Percentiles rank a stretch among this genome's conserved stretches.
Evolutionary conservation across 345 rosid genomes (phyloP).

Genomic region (Hypericum androsaemum): DNA sequence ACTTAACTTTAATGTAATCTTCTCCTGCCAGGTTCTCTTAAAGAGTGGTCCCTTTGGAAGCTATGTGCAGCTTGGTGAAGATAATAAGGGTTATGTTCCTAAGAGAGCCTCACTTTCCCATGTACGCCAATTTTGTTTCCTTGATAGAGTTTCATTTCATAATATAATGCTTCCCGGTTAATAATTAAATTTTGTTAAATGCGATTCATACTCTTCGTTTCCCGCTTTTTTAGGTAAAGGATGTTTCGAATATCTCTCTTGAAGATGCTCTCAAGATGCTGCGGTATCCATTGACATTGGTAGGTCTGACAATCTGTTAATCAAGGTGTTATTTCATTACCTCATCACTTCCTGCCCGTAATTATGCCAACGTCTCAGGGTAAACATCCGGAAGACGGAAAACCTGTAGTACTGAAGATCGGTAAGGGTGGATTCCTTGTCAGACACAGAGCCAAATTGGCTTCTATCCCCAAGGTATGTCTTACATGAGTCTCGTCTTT

Average conservation of each 20-base stretch:
- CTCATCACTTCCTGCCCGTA: slow-evolving; percentile 1
- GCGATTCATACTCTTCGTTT: too few species aligned
- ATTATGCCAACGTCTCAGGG: slow-evolving; percentile 40
- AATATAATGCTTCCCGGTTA: too few species aligned
- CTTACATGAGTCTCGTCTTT: background rate
- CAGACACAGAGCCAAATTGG: slow-evolving; percentile 62
- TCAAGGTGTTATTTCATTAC: slow-evolving; percentile 1
- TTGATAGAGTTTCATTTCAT: background rate
- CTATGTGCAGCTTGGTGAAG: slow-evolving; percentile 93
- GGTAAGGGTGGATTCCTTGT: slow-evolving; percentile 58
- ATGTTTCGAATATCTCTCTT: slow-evolving; percentile 48
- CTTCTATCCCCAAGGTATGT: slow-evolving; percentile 81
- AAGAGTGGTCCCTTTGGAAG: slow-evolving; percentile 90
- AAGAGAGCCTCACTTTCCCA: slow-evolving; percentile 70
- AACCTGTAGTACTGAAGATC: slow-evolving; percentile 56
- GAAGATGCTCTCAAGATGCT: slow-evolving; percentile 73
- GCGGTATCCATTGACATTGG: slow-evolving; percentile 72
- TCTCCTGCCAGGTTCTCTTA: slow-evolving; percentile 48
- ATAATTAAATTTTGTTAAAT: too few species aligned
- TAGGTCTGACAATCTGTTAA: slow-evolving; percentile 19
- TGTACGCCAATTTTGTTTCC: slow-evolving; percentile 29
- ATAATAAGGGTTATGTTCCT: slow-evolving; percentile 58
- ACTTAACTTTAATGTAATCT: background rate
- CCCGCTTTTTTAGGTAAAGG: slow-evolving; percentile 40
- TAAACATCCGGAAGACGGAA: slow-evolving; percentile 73